These are phyloP conservation scores for Oidiodendron maius DNA, from an alignment of 495 filamentous ascomycete genomes.

Conservation along the genomic window DNA sequence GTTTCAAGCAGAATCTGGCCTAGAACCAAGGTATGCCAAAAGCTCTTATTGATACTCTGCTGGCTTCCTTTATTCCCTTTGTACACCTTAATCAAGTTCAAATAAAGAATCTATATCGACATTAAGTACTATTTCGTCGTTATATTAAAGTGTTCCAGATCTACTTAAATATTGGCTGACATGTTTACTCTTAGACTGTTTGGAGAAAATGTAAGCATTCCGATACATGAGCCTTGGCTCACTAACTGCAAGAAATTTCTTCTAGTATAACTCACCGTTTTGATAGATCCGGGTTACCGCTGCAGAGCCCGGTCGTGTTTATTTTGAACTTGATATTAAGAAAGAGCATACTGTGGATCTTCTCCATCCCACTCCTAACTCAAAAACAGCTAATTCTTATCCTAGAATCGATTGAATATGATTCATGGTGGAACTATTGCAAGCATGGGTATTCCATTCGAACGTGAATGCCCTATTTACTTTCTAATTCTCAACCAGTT, in stretches of 20 bases:
- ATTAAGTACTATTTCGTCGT: too few species aligned
- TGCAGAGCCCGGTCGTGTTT: slow-evolving; percentile 71
- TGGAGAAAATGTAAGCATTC: slow-evolving; percentile 32
- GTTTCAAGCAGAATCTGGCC: slow-evolving; percentile 53
- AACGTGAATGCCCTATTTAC: too few species aligned
- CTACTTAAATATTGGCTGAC: neutral
- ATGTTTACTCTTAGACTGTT: slow-evolving; percentile 27
- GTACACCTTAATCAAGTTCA: too few species aligned
- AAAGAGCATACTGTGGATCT: slow-evolving; percentile 78
- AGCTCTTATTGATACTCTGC: too few species aligned
- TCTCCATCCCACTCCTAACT: neutral
- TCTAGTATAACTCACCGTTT: neutral
- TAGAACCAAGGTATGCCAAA: slow-evolving; percentile 90
- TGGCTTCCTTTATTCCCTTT: too few species aligned
- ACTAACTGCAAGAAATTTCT: neutral
- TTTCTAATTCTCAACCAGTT: slow-evolving; percentile 51
- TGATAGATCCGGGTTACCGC: slow-evolving; percentile 67
- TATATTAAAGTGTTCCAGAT: too few species aligned
- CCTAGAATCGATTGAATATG: slow-evolving; percentile 79
- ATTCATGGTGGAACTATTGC: slow-evolving; percentile 95
- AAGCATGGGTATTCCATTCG: slow-evolving; percentile 62
- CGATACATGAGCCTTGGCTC: slow-evolving; percentile 4
- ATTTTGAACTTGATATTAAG: slow-evolving; percentile 80
- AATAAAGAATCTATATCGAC: too few species aligned
- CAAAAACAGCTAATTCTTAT: neutral